Percentiles rank a stretch among this genome's conserved stretches.
Evolutionary conservation across 305 asterid genomes (phyloP).

Genomic region (Fraxinus baroniana): DNA sequence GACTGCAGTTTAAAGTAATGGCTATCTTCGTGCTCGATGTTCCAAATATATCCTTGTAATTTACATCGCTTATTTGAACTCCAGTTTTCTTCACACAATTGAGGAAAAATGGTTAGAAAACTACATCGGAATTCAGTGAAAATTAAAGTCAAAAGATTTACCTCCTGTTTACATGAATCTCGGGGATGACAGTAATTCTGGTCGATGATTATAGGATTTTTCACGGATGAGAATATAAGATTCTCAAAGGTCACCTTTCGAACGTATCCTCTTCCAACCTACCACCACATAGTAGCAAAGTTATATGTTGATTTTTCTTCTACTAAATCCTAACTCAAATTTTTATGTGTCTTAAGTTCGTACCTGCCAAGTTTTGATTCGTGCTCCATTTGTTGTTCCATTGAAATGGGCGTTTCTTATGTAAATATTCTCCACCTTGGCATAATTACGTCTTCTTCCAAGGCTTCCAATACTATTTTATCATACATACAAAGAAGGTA

Average conservation of each 20-base stretch:
- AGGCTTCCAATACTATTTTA: slow-evolving; percentile 56
- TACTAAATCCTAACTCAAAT: background rate
- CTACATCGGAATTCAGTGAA: background rate
- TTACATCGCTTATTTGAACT: slow-evolving; percentile 50
- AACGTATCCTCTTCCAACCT: slow-evolving; percentile 63
- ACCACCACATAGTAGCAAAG: background rate
- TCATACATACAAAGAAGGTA: background rate
- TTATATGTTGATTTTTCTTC: background rate
- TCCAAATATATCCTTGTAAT: slow-evolving; percentile 36
- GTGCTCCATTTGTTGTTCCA: slow-evolving; percentile 62
- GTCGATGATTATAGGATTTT: slow-evolving; percentile 62
- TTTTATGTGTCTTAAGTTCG: too few relatives aligned
- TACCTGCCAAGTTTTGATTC: slow-evolving; percentile 76
- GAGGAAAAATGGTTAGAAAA: background rate
- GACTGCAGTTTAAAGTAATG: slow-evolving; percentile 58
- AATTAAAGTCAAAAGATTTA: slow-evolving; percentile 18
- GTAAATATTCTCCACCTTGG: slow-evolving; percentile 41
- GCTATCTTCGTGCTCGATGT: slow-evolving; percentile 48
- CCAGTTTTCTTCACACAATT: slow-evolving; percentile 40
- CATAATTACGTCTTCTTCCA: slow-evolving; percentile 44
- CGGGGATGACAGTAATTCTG: slow-evolving; percentile 51
- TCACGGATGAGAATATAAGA: slow-evolving; percentile 36
- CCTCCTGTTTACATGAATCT: slow-evolving; percentile 43
- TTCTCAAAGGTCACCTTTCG: slow-evolving; percentile 42
- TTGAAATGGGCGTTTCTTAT: slow-evolving; percentile 38